These are phyloP conservation scores for Hypoxylon lienhwacheense DNA, from an alignment of 495 filamentous ascomycete genomes.

Conservation along the genomic window DNA sequence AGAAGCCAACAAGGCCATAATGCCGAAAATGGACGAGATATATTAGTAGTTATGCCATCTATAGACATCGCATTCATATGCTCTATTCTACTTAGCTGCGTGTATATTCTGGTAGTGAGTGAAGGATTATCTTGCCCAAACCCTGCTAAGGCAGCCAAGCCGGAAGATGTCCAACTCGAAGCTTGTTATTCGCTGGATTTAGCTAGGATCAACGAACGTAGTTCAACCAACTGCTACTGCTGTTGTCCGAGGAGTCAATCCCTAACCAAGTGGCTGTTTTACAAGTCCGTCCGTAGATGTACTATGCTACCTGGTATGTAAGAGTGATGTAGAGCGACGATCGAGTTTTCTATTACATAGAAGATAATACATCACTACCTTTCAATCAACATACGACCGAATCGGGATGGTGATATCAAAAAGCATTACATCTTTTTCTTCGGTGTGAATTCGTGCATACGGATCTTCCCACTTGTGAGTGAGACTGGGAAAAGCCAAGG, in stretches of 20 bases:
- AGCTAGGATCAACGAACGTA: slow-evolving; percentile 17
- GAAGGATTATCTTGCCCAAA: slow-evolving; percentile 22
- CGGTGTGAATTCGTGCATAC: neutral
- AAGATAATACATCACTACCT: no score
- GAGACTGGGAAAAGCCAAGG: neutral
- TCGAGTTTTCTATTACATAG: no score
- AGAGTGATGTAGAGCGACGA: no score
- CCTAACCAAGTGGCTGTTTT: slow-evolving; percentile 2
- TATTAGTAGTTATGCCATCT: slow-evolving; percentile 10
- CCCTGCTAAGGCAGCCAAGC: slow-evolving; percentile 40
- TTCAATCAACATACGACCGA: no score
- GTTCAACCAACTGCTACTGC: slow-evolving; percentile 31
- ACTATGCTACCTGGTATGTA: no score
- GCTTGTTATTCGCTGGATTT: slow-evolving; percentile 24
- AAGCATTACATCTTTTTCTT: neutral
- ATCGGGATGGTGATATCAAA: neutral
- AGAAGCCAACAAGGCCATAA: slow-evolving; percentile 10
- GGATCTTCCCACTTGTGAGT: neutral
- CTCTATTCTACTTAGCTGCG: slow-evolving; percentile 1
- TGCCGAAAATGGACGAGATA: neutral
- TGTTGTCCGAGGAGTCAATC: slow-evolving; percentile 15
- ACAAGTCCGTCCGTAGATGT: no score
- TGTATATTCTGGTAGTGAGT: slow-evolving; percentile 3
- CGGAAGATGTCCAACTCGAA: slow-evolving; percentile 32
- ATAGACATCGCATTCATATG: slow-evolving; percentile 8